These are phyloP conservation scores for Penicillium subrubescens DNA, from an alignment of 495 filamentous ascomycete species.

Conservation along the genomic window DNA sequence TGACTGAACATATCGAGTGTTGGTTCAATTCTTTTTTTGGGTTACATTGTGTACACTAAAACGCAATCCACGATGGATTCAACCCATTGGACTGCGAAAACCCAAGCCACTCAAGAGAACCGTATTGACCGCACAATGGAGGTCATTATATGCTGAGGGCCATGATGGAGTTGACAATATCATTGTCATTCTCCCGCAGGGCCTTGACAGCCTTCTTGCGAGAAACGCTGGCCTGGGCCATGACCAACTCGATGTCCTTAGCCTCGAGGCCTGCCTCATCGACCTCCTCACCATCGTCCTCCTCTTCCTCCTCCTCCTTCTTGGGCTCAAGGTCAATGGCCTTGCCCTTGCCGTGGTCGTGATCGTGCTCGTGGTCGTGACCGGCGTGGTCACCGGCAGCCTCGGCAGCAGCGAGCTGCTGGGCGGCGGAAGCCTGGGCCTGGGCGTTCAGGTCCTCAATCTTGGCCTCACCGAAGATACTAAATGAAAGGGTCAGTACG, in stretches of 20 bases:
- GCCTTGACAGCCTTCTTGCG: conserved; percentile 99
- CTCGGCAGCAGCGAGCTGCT: conserved; percentile 79
- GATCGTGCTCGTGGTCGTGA: conserved; percentile 72
- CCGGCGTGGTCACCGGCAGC: conserved; percentile 80
- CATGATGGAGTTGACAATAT: conserved; percentile 99
- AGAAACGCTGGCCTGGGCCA: conserved; percentile 94
- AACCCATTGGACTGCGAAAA: conserved; percentile 31
- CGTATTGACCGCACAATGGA: conserved; percentile 7
- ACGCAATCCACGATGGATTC: conserved; percentile 26
- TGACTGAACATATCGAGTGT: conserved; percentile 9
- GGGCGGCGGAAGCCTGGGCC: conserved; percentile 89
- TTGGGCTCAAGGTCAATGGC: conserved; percentile 71
- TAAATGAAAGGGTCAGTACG: conserved; percentile 34
- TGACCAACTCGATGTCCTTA: conserved; percentile 99
- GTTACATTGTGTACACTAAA: conserved; percentile 48
- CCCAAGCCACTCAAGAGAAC: conserved; percentile 37
- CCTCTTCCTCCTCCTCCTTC: conserved; percentile 85
- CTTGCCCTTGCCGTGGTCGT: conserved; percentile 77
- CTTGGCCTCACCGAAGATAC: conserved; percentile 99
- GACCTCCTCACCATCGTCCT: conserved; percentile 94
- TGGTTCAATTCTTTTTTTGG: conserved; percentile 44
- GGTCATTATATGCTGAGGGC: conserved; percentile 84
- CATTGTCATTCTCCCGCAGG: conserved; percentile 97
- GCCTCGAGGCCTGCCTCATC: conserved; percentile 91
- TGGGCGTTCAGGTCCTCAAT: conserved; percentile 99